phyloP scores from a whole-genome alignment of 2,329 filamentous ascomycete genomes.

The Albifimbria verrucaria region DNA sequence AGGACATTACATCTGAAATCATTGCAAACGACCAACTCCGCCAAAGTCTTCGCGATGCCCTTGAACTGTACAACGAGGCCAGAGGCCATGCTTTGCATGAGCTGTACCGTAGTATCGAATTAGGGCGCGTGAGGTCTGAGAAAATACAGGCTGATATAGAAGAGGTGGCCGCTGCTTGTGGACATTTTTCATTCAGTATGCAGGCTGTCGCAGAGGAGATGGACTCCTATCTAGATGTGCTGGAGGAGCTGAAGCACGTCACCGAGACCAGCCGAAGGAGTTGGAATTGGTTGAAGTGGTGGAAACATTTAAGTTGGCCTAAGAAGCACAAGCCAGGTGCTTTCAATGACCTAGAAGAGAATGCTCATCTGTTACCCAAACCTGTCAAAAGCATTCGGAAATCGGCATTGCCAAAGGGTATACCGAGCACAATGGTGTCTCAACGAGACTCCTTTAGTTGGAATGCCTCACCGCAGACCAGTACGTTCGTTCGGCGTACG shows the following conservation, averaged over 20 bases:
- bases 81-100: slow-evolving; percentile 72
- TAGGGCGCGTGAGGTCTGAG: slow-evolving; percentile 64
- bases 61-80: slow-evolving; percentile 73
- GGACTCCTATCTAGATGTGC: slow-evolving; percentile 73
- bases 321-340: slow-evolving; percentile 7
- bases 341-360: slow-evolving; percentile 40
- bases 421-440: slow-evolving; percentile 50
- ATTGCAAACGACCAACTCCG: slow-evolving; percentile 76
- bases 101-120: slow-evolving; percentile 76
- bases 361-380: slow-evolving; percentile 32
- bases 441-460: slow-evolving; percentile 54
- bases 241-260: slow-evolving; percentile 79
- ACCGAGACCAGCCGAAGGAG: slow-evolving; percentile 59
- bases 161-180: slow-evolving; percentile 95
- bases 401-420: slow-evolving; percentile 53
- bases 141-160: slow-evolving; percentile 90
- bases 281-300: slow-evolving; percentile 87
- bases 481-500: slow-evolving; percentile 36
- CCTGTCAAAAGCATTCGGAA: slow-evolving; percentile 46
- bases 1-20: slow-evolving; percentile 64
- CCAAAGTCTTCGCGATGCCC: slow-evolving; percentile 74
- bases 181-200: slow-evolving; percentile 91
- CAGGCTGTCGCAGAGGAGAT: slow-evolving; percentile 90
- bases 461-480: slow-evolving; percentile 50
- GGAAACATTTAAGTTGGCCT: slow-evolving; percentile 40